Evolutionary conservation across 2,329 filamentous ascomycete genomes (phyloP).

Genomic region (Claviceps maximensis): DNA sequence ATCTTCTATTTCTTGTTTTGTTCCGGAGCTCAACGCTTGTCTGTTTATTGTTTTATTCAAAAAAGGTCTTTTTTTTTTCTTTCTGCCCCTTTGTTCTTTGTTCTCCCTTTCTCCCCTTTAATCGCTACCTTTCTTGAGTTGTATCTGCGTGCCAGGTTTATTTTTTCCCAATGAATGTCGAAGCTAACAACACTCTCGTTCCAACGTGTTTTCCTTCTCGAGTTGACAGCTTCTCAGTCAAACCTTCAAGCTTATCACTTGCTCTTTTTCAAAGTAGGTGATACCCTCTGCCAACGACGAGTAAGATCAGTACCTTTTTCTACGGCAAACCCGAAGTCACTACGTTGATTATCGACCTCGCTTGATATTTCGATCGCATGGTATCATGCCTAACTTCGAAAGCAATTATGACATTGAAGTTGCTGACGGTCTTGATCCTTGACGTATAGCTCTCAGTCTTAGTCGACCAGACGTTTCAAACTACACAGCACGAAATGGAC

Average conservation of each 20-base stretch:
- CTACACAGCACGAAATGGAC: conserved; percentile 20
- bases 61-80: no score
- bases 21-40: neutral
- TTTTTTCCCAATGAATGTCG: neutral
- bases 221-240: conserved; percentile 8
- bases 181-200: neutral
- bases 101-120: neutral
- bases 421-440: neutral
- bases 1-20: neutral
- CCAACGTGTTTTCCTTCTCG: neutral
- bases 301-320: neutral
- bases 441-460: conserved; percentile 18
- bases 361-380: neutral
- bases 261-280: conserved; percentile 15
- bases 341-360: neutral
- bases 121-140: neutral
- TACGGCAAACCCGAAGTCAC: neutral
- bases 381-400: neutral
- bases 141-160: no score
- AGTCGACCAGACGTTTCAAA: conserved; percentile 18
- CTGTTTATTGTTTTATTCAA: neutral
- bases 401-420: neutral
- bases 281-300: conserved; percentile 1
- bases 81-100: neutral
- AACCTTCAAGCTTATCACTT: conserved; percentile 19